Evolutionary conservation across 345 rosid genomes (phyloP), one percentile per base, ranked within the genome.

Genomic region (Eucalyptus rudis): DNA sequence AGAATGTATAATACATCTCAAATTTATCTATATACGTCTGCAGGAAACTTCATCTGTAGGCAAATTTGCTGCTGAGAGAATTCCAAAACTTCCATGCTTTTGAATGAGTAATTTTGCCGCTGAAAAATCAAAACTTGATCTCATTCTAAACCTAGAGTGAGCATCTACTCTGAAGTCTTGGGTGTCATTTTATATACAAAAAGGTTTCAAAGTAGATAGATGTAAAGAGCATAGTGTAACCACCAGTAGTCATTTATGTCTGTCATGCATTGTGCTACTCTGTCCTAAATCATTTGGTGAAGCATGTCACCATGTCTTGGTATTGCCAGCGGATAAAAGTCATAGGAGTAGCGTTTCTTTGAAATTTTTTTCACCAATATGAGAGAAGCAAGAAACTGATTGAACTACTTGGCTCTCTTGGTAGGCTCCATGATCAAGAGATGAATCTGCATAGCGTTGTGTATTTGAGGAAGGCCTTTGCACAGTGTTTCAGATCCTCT

Each of bases 391-490:
- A 50, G 17, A 51, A 44, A 24, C 44, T 33, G 59, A 86, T 54
- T 8, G 22, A 25, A 33, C 29, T 51, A 86, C n/a, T 86, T 51
- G 36, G 10, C 25, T 91, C 81, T 86, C 87, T 43, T 79, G 88
- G 71, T 88, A 96, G 99, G 92, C 89, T 96, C 79, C 97, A 94
- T 88, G 95, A 94, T 93, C 91, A 92, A 89, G 91, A 94, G 90
- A 88, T 90, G 64, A 91, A 94, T 89, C 95, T 94, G 5, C 86
- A 13, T 40, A 92, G 90, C 84, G 45, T 81, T 83, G 31, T 85
- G 87, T 92, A 90, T 89, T 90, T 93, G 89, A 94, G 88, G 90
- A 91, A 92, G 92, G 95, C 93, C 47, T 91, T 97, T 52, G 88
- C 87, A 14, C 93, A 87, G 62, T 92, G 94, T 91, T 94, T 94